These are phyloP conservation scores for Pichia kluyveri DNA, from an alignment of 805 yeast species.

Conservation along the genomic window DNA sequence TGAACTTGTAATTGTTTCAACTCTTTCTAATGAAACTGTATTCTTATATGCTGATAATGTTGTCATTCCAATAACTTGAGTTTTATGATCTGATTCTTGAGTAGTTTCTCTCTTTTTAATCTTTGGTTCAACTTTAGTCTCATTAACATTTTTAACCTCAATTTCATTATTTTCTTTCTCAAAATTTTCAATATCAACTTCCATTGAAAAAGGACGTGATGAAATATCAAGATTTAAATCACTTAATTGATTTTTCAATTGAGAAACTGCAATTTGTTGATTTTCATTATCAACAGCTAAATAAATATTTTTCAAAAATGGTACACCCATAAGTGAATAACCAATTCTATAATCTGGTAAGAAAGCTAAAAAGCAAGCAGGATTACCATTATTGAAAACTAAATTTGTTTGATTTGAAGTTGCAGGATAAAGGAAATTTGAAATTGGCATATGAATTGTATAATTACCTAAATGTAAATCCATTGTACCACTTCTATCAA, in stretches of 20 bases:
- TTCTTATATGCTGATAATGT: not conserved
- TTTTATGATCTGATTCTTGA: not conserved
- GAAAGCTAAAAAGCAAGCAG: conserved; percentile 49
- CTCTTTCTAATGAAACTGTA: not conserved
- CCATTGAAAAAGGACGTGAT: not conserved
- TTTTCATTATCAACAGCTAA: conserved; percentile 59
- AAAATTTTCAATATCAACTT: not conserved
- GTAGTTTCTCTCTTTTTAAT: not conserved
- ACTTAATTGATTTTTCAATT: conserved; percentile 32
- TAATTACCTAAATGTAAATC: conserved; percentile 46
- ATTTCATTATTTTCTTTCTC: not conserved
- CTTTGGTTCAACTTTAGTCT: not conserved
- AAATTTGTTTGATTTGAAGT: conserved; percentile 27
- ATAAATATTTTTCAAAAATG: conserved; percentile 44
- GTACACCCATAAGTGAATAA: conserved; percentile 46
- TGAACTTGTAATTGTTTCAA: not conserved
- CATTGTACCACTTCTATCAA: conserved; percentile 41
- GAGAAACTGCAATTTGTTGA: conserved; percentile 38
- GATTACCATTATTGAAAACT: conserved; percentile 42
- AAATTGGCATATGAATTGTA: conserved; percentile 40
- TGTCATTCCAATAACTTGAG: not conserved
- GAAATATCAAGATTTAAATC: not conserved
- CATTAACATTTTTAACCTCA: not conserved
- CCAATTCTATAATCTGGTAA: conserved; percentile 41
- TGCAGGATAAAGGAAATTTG: conserved; percentile 36